A percentile compares a stretch with the other conserved stretches of the same genome.
Evolutionary conservation across 306 rosid species (phyloP).

Genomic region (Prunus dulcis): DNA sequence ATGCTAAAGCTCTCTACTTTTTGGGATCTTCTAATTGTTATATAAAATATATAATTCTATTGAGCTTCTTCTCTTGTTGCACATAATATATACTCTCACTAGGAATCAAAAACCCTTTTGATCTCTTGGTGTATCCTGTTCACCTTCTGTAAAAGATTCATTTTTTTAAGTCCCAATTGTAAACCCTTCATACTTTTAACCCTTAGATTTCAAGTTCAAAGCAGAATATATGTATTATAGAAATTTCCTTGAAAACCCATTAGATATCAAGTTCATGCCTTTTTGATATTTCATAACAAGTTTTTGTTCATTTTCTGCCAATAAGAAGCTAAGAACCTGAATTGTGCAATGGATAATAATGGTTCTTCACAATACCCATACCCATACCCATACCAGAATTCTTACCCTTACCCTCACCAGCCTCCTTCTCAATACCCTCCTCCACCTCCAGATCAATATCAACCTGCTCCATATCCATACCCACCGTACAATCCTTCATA

Average conservation of each 20-base stretch:
- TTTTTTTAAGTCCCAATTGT: not conserved
- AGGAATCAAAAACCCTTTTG: not conserved
- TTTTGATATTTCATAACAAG: not conserved
- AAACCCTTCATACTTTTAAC: not conserved
- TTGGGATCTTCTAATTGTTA: not conserved
- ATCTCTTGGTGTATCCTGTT: not conserved
- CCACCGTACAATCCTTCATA: constrained; percentile 16
- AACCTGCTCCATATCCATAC: constrained; percentile 25
- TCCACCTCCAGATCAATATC: constrained; percentile 24
- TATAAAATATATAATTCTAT: not conserved
- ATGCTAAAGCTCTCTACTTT: not conserved
- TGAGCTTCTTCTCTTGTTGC: not conserved
- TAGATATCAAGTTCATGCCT: not conserved
- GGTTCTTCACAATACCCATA: constrained; percentile 46
- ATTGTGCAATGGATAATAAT: constrained; percentile 38
- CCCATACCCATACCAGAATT: constrained; percentile 26
- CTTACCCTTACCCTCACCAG: constrained; percentile 25
- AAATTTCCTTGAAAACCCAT: not conserved
- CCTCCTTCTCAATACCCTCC: constrained; percentile 20
- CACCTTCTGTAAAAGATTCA: not conserved
- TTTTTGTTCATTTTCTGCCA: not conserved
- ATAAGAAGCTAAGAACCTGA: not conserved
- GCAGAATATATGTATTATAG: not conserved
- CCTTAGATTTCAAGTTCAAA: not conserved
- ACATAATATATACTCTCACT: not conserved